Conservation (phyloP, 352 stramenopile genomes). For the Globisporangium solare region DNA sequence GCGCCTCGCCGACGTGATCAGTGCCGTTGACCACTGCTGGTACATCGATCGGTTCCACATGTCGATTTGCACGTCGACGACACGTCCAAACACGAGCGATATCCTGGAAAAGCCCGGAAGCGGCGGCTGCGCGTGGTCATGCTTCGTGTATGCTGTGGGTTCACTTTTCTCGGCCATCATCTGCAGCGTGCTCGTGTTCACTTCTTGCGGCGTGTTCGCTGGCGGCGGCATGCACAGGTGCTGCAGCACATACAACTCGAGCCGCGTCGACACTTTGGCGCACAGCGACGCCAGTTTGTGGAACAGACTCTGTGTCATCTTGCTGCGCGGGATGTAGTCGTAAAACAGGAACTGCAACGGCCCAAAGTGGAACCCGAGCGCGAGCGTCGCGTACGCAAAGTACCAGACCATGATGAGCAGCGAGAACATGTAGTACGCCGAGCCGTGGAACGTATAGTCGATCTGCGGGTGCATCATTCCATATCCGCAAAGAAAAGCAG, state of each 20-base stretch:
- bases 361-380: slow-evolving; percentile 74
- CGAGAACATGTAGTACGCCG: slow-evolving; percentile 58
- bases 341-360: slow-evolving; percentile 79
- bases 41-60: slow-evolving; percentile 70
- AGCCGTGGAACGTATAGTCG: slow-evolving; percentile 76
- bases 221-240: slow-evolving; percentile 36
- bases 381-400: slow-evolving; percentile 56
- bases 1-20: slow-evolving; percentile 11
- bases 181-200: slow-evolving; percentile 8
- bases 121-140: slow-evolving; percentile 4
- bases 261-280: slow-evolving; percentile 31
- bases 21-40: slow-evolving; percentile 24
- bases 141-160: slow-evolving; percentile 1
- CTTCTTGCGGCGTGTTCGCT: slow-evolving; percentile 6
- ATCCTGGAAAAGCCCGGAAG: slow-evolving; percentile 34
- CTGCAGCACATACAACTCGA: slow-evolving; percentile 54
- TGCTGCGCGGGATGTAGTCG: slow-evolving; percentile 52
- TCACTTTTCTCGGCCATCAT: slow-evolving; percentile 26
- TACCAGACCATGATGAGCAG: slow-evolving; percentile 65
- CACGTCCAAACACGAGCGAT: slow-evolving; percentile 49
- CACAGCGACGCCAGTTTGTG: slow-evolving; percentile 33
- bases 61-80: slow-evolving; percentile 51
- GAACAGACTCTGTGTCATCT: slow-evolving; percentile 50
- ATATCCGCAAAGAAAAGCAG: slow-evolving; percentile 7
- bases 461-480: slow-evolving; percentile 34